Base-by-base conservation (phyloP, 768 basidiomycete genomes). In the Trametes meyenii region DNA sequence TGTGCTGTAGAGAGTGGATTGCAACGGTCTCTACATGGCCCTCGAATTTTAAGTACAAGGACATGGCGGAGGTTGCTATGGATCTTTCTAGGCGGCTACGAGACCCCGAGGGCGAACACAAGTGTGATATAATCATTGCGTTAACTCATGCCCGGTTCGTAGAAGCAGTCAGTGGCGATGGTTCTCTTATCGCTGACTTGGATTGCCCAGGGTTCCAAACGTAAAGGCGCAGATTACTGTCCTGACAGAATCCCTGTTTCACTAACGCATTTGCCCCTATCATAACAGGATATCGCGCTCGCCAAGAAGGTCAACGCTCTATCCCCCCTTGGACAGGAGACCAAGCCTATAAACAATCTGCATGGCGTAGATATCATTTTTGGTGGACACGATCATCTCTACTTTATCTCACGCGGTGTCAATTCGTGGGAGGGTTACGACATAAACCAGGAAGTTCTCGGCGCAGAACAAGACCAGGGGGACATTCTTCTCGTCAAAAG, bases 361-460 rank as follows among this genome's bases (percentile, higher is more conserved):
- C 93, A 96, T 64, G 94, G 94, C 6, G 88, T 88, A 2, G 94
- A 96, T 69, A 74, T 95, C 24, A 73, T 96, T 42, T 81, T 96
- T 2, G 94, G 94, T 4, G 94, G 94, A 2, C 94, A 96, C 67
- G 94, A 96, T 70, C 94, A 96, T 64, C 76, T 89, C 3, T 93
- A 92, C 74, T 93, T 83, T 70, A 81, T 84, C 43, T 84, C 87
- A 38, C 84, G 80, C 65, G 92, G 89, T 11, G 81, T 85, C 16
- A 79, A 76, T 42, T 71, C 76, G 5, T 93, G 90, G 90, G 83
- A 89, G 26, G 81, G 79, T 55, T 88, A 85, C 61, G 83, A 92
- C 63, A 69, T 79, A 19, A 74, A 72, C 3, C 66, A 79, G 45
- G 71, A 77, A 3, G 79, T 83, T 29, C 79, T 88, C 16, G 93